Evolutionary conservation across 2,329 filamentous ascomycete species (phyloP), one percentile per base, ranked within the genome.

Genomic region (Aspergillus piperis): DNA sequence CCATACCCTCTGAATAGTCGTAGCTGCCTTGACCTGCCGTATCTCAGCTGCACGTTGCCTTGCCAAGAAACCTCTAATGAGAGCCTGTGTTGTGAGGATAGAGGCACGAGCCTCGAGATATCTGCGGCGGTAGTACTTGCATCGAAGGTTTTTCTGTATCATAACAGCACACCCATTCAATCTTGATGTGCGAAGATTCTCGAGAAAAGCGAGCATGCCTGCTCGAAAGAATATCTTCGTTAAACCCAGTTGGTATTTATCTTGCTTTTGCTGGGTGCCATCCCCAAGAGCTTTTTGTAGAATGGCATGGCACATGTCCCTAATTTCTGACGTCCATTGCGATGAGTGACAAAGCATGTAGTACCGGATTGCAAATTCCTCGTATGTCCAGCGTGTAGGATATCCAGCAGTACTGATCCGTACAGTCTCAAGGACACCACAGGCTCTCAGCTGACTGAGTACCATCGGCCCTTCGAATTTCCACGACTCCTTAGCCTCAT

Each of bases 211-310:
- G 69, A 99, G 88, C 95, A 99, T 99, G 77, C 95, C 95, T 58
- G 95, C 95, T 62, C 95, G 90, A 87, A 99, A 99, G 82, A 99
- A 99, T 74, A 99, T 97, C 82, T 99, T 99, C 55, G 94, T 98
- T 66, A 98, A 83, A 80, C 95, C 95, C 65, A 99, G 86, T 79
- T 99, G 95, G 74, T 98, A 99, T 79, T 96, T 99, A 81, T 98
- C 95, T 57, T 88, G 79, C 51, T 89, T 89, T 68, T 89, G 86
- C 61, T 86, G 87, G 47, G 84, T 91, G 67, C 87, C 88, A 63
- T 90, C 88, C 59, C 91, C 94, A 30, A 99, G 83, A 1, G 93
- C 95, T 78, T 93, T 95, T 61, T 86, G 88, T 65, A 99, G 79
- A 70, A 99, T 99, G 19, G 90, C 90, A 75, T 96, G 91, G 49